Base-by-base conservation (phyloP, 257 asterid species). In the Knoxia roxburghii region DNA sequence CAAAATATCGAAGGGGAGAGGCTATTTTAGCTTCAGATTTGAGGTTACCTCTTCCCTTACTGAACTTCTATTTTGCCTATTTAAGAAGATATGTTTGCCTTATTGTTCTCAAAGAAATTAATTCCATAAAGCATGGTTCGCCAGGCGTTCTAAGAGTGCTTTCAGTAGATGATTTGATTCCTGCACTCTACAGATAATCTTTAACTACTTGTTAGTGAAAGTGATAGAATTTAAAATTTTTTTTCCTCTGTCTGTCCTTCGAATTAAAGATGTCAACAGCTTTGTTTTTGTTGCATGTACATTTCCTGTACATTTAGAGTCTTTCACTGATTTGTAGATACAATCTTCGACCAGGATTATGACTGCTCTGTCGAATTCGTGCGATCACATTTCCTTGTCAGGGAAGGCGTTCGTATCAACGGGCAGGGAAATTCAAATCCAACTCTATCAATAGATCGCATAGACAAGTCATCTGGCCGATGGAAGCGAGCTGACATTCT, bases 401-500 rank as follows among this genome's bases (percentile, higher is more conserved):
- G 83, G 64, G 99, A 94, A 84, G 97, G 96, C n/a, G 29, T 79
- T 79, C 96, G 95, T 76, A 17, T 82, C 65, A 86, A 86, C 78
- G 89, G 60, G 64, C 96, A 76, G 75, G 91, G 96, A 68, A 87
- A 82, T 65, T 82, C 99, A 52, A 94, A 88, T 51, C 97, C 99
- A 24, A 94, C 96, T 68, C 73, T 90, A 55, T 84, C 97, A 0
- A 90, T 94, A 64, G 99, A 94, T 79, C 82, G 80, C 20, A 88
- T 90, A 20, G 99, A 94, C 81, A 90, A 88, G 75, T 58, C 93
- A 46, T 76, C 97, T 72, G 49, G 75, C 24, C 96, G 96, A 73
- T 94, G 99, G 99, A 79, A 72, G 78, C 75, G 83, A 76, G 99
- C 96, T 60, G 99, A 94, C 71, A 94, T 94, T 82, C 95, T 94